Base-by-base conservation (phyloP, 805 yeast genomes). In the Torulaspora franciscae region DNA sequence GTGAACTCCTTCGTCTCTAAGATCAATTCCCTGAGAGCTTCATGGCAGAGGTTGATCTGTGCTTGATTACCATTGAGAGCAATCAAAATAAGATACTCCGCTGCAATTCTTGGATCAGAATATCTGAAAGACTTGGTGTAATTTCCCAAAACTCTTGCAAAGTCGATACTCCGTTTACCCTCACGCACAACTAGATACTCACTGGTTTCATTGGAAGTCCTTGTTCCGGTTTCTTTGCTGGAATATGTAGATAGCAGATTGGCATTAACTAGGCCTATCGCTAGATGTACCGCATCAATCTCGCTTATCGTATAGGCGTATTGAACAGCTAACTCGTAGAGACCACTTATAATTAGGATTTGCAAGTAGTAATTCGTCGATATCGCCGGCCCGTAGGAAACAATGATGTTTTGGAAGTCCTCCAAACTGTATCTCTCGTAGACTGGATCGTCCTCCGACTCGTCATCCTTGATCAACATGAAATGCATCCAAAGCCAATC, bases 401-500 rank as follows among this genome's bases (percentile, higher is more conserved):
- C 58, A 6, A 93, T 74, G 45, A 77, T 75, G 42, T 76, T 74
- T 64, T 88, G 96, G 53, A 93, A 75, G 57, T 88, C 95, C 24
- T 61, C 66, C 46, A 93, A 70, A 1, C 82, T 75, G 63, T 88
- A 91, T 49, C 77, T 74, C 55, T 87, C 95, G 59, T 77, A 79
- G 8, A 80, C 68, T 28, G 83, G 77, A 40, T 72, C 77, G 24
- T 69, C 72, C 13, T 66, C 72, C 13, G 65, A 67, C 30, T 54
- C 60, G 37, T 70, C 75, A 56, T 86, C 91, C 45, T 81, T 77
- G 11, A 85, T 79, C 24, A 91, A 72, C 65, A 80, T 75, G 45
- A 93, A 73, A 65, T 93, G 97, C 61, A 85, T 79, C 99, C 99
- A 91, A 40, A 91, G 65, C 98, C 98, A 91, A 67, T 91, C 98